Base-by-base conservation (phyloP, 805 yeast genomes). In the Nakazawaea ernobii region DNA sequence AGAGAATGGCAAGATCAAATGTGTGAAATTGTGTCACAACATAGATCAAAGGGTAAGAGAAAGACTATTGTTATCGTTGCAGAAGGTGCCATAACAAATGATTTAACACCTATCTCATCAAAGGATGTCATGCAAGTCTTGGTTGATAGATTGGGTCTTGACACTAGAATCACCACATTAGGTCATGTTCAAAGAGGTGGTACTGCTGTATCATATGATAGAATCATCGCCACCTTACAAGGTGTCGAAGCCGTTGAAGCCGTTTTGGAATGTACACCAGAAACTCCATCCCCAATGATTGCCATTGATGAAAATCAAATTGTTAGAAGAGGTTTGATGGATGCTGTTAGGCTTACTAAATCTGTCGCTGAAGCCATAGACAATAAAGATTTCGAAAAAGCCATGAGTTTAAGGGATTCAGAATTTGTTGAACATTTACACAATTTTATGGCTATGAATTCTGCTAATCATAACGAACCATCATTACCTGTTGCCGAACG, bases 161-260 rank as follows among this genome's bases (percentile, higher is more conserved):
- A 86, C 60, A 85, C 92, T 6, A 73, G 95, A 67, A 74, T 84
- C 56, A 84, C 92, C 43, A 82, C 85, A 4, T 68, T 84, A 56
- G 92, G 92, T 24, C 92, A 84, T 55, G 91, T 84, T 38, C 92
- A 84, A 68, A 74, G 92, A 68, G 92, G 92, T 68, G 92, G 92
- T 59, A 74, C 84, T 20, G 89, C 92, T 1, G 88, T 82, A 42
- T 88, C 90, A 1, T 81, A 68, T 56, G 92, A 84, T 61, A 70
- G 92, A 57, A 63, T 79, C 58, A 65, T 85, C 52, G 90, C 90
- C 32, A 84, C 92, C 20, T 60, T 84, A 53, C 92, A 84, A 70
- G 92, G 91, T 67, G 90, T 84, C 41, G 91, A 84, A 56, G 91
- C 91, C 6, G 89, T 84, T 43, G 74, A 80, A 53, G 90, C 90